A percentile compares a stretch with the other conserved stretches of the same genome.
phyloP scores from a whole-genome alignment of 257 asterid genomes.

The Buddleja alternifolia region DNA sequence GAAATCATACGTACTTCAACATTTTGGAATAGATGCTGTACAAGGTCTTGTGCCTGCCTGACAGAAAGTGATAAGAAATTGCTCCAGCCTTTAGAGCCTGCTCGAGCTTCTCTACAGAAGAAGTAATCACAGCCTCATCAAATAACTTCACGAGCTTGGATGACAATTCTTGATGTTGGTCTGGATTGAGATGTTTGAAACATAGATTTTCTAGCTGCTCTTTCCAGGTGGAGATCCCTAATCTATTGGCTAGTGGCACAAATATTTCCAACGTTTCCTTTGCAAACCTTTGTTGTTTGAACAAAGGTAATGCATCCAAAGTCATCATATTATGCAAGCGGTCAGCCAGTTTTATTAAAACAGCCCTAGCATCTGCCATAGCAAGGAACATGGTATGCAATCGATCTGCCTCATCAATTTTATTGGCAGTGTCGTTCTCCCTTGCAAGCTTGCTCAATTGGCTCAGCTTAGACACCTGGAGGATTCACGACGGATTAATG shows the following conservation, averaged over 20 bases:
- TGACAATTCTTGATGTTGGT: conserved; percentile 69
- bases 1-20: conserved; percentile 56
- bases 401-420: conserved; percentile 91
- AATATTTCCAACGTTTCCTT: conserved; percentile 96
- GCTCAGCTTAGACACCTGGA: conserved; percentile 90
- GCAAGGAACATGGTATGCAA: conserved; percentile 98
- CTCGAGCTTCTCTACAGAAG: conserved; percentile 67
- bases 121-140: conserved; percentile 66
- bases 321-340: conserved; percentile 96
- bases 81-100: conserved; percentile 51
- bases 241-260: conserved; percentile 88
- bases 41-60: conserved; percentile 83
- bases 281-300: conserved; percentile 90
- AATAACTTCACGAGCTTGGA: conserved; percentile 62
- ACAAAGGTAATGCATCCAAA: conserved; percentile 70
- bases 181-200: conserved; percentile 77
- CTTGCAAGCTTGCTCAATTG: conserved; percentile 98
- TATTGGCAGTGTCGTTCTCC: conserved; percentile 85
- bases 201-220: conserved; percentile 90
- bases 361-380: conserved; percentile 97
- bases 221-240: conserved; percentile 96
- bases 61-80: conserved; percentile 58
- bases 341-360: conserved; percentile 91
- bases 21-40: conserved; percentile 75
- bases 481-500: conserved; percentile 19